Percentiles rank a stretch among this genome's conserved stretches.
phyloP scores from a whole-genome alignment of 345 rosid genomes.

The Pistacia vera region DNA sequence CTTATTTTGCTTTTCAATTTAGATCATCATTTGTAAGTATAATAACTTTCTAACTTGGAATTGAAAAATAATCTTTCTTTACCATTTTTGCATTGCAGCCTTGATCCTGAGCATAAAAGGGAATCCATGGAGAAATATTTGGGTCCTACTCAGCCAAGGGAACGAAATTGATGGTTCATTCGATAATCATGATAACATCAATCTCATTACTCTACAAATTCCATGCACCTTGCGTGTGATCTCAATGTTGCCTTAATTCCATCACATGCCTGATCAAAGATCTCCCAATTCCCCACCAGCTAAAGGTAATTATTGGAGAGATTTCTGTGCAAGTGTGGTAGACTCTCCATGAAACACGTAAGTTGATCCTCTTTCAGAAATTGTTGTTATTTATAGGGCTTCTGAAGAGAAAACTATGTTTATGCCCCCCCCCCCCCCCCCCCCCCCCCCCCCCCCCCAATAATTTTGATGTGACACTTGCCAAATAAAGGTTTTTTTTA shows the following conservation, averaged over 20 bases:
- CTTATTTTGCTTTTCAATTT: not conserved
- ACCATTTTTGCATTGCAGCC: conserved; percentile 70
- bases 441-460: too few species aligned
- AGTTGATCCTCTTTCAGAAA: not conserved
- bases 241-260: not conserved
- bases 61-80: conserved; percentile 15
- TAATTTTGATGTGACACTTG: too few species aligned
- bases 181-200: not conserved
- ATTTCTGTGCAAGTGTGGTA: not conserved
- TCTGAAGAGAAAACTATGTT: not conserved
- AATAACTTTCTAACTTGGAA: not conserved
- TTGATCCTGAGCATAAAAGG: conserved; percentile 92
- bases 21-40: not conserved
- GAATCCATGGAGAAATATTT: conserved; percentile 97
- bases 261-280: conserved; percentile 1
- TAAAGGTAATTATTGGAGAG: not conserved
- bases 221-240: not conserved
- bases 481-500: too few species aligned
- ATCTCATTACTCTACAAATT: not conserved
- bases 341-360: not conserved
- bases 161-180: conserved; percentile 30
- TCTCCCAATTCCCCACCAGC: conserved; percentile 1
- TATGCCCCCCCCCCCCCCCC: too few species aligned
- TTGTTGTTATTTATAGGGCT: not conserved
- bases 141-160: conserved; percentile 57